Conservation (phyloP, 371 early-diverging fungal species). For the Mortierella sp. region DNA sequence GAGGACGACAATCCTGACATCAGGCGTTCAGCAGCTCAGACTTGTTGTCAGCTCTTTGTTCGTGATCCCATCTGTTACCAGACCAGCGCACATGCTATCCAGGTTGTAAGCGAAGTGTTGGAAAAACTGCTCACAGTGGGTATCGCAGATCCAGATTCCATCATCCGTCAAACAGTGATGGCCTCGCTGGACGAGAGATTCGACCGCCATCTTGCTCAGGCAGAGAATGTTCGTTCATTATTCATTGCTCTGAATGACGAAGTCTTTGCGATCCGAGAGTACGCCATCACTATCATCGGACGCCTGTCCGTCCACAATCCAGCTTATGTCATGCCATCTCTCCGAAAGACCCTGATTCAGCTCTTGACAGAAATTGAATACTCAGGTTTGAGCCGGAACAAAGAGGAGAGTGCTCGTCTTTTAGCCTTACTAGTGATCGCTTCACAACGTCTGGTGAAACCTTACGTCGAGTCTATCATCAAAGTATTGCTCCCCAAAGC, state of each 20-base stretch:
- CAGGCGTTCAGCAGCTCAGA: constrained; percentile 88
- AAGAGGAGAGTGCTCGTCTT: constrained; percentile 89
- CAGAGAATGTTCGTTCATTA: constrained; percentile 89
- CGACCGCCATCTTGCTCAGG: constrained; percentile 91
- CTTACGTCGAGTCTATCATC: constrained; percentile 92
- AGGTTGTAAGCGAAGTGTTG: constrained; percentile 89
- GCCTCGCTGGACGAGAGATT: constrained; percentile 84
- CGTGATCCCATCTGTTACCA: constrained; percentile 81
- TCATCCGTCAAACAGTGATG: constrained; percentile 84
- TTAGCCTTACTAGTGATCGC: constrained; percentile 82
- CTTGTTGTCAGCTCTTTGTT: constrained; percentile 86
- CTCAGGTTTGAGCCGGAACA: constrained; percentile 83
- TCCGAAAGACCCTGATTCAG: constrained; percentile 89
- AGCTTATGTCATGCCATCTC: constrained; percentile 91
- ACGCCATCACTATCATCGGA: constrained; percentile 88
- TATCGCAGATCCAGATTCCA: constrained; percentile 89
- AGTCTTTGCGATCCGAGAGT: constrained; percentile 88
- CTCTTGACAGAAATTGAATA: constrained; percentile 93
- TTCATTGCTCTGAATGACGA: constrained; percentile 95
- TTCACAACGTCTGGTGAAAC: constrained; percentile 85
- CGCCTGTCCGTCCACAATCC: constrained; percentile 90
- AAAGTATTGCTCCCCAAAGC: constrained; percentile 87
- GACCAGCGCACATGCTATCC: constrained; percentile 85
- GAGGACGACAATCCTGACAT: constrained; percentile 87
- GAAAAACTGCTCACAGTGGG: constrained; percentile 90